Evolutionary conservation across 345 rosid species (phyloP).

Genomic region (Populus simonii): DNA sequence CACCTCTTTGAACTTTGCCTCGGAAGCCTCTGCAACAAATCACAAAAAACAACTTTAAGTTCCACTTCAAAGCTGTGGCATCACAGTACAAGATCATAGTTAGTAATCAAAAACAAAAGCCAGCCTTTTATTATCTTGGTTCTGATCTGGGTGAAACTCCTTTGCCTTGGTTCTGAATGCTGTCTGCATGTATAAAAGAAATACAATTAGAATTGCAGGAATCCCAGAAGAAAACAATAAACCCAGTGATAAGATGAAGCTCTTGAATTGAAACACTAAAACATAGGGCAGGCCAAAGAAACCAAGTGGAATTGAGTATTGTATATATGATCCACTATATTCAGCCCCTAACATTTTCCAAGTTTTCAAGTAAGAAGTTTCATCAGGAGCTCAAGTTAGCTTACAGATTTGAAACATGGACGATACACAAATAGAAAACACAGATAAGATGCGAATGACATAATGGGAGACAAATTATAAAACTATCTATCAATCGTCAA

Average conservation of each 20-base stretch:
- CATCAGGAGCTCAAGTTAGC: too few relatives aligned
- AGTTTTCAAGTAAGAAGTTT: too few relatives aligned
- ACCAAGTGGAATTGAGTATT: too few relatives aligned
- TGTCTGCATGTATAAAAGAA: constrained; percentile 44
- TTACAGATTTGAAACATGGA: too few relatives aligned
- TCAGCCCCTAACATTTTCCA: too few relatives aligned
- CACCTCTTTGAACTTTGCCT: constrained; percentile 90
- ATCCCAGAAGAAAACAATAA: neutral
- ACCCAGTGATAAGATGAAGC: neutral
- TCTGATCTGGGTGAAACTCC: constrained; percentile 96
- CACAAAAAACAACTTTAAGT: neutral
- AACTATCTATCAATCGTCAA: neutral
- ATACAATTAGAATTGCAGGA: neutral
- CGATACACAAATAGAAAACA: too few relatives aligned
- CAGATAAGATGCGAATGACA: neutral
- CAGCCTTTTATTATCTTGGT: constrained; percentile 83
- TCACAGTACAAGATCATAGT: neutral
- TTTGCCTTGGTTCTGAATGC: constrained; percentile 85
- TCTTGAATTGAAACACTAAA: too few relatives aligned
- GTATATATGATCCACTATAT: too few relatives aligned
- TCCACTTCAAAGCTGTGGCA: neutral
- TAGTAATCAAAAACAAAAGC: neutral
- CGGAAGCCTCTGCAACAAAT: constrained; percentile 64
- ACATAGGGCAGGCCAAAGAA: too few relatives aligned
- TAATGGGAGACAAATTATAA: neutral